Evolutionary conservation across 2,329 filamentous ascomycete species (phyloP).

Genomic region (Cladosporium sp.): DNA sequence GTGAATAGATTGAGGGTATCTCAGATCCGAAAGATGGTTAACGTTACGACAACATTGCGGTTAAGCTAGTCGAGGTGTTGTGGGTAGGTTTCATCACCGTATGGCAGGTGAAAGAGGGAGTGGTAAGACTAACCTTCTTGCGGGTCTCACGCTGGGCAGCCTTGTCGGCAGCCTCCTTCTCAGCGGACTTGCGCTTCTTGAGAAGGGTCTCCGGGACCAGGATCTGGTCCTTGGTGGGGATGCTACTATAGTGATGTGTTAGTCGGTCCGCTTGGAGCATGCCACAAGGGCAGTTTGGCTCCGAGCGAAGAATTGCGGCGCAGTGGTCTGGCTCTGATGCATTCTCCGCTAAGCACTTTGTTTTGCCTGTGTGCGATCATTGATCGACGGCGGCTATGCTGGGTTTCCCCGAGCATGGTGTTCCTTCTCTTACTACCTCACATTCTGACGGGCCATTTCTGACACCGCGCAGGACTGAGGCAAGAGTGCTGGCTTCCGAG

Average conservation of each 20-base stretch:
- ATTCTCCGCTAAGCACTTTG: conserved; percentile 38
- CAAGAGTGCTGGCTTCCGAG: conserved; percentile 28
- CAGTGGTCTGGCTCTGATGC: conserved; percentile 69
- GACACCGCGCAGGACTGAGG: conserved; percentile 39
- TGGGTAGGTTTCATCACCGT: conserved; percentile 86
- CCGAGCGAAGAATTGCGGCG: conserved; percentile 92
- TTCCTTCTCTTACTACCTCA: conserved; percentile 25
- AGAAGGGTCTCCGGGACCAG: conserved; percentile 98
- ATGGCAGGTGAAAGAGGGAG: conserved; percentile 25
- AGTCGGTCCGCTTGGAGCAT: conserved; percentile 68
- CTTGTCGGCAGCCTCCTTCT: conserved; percentile 95
- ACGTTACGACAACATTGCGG: conserved; percentile 94
- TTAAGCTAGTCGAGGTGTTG: conserved; percentile 77
- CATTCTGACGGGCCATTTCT: conserved; percentile 39
- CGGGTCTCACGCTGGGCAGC: conserved; percentile 56
- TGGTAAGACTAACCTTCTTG: conserved; percentile 72
- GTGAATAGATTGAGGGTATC: conserved; percentile 20
- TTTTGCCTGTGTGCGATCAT: conserved; percentile 12
- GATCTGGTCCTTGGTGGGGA: conserved; percentile 92
- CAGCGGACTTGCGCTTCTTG: conserved; percentile 99
- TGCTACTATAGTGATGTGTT: conserved; percentile 66
- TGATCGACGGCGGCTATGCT: conserved; percentile 15
- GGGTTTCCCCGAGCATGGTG: conserved; percentile 12
- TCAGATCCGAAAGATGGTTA: conserved; percentile 99
- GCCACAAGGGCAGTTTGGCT: conserved; percentile 53